A percentile compares a stretch with the other conserved stretches of the same genome.
Evolutionary conservation across 2,329 filamentous ascomycete species (phyloP).

Genomic region (Trichophyton equinum): DNA sequence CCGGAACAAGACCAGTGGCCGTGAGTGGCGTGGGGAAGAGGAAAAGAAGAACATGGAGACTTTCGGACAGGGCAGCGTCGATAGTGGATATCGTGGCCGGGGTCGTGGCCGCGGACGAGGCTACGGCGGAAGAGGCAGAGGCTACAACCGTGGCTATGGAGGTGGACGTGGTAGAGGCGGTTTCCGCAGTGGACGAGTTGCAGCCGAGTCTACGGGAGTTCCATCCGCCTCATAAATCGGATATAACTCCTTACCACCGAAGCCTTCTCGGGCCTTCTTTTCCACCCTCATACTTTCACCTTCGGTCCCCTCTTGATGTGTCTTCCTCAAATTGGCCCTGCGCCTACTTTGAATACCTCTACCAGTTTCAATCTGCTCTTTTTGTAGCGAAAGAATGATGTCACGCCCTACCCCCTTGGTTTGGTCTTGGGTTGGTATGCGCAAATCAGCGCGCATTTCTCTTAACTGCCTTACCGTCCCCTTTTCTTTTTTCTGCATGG

Average conservation of each 20-base stretch:
- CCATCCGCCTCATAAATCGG: conserved; percentile 14
- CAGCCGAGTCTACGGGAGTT: conserved; percentile 29
- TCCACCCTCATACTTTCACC: too few species aligned
- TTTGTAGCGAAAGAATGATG: conserved; percentile 3
- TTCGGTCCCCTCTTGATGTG: neutral
- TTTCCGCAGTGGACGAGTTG: conserved; percentile 30
- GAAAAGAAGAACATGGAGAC: conserved; percentile 95
- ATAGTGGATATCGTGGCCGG: conserved; percentile 68
- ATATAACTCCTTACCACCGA: neutral
- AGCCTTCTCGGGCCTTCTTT: neutral
- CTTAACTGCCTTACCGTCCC: neutral
- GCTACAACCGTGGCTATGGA: conserved; percentile 36
- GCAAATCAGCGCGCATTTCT: neutral
- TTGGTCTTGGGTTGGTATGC: conserved; percentile 4
- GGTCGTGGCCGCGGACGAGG: conserved; percentile 59
- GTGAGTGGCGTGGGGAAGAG: conserved; percentile 84
- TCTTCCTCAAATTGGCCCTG: neutral
- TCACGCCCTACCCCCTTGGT: neutral
- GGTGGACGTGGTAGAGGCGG: conserved; percentile 33
- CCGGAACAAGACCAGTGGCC: conserved; percentile 56
- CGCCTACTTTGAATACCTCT: neutral
- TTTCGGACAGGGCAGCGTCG: conserved; percentile 91
- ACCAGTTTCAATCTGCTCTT: neutral
- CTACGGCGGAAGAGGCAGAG: conserved; percentile 37
- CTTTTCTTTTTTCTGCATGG: conserved; percentile 4